Evolutionary conservation across 2,329 filamentous ascomycete species (phyloP).

Genomic region (Hypomyces rosellus): DNA sequence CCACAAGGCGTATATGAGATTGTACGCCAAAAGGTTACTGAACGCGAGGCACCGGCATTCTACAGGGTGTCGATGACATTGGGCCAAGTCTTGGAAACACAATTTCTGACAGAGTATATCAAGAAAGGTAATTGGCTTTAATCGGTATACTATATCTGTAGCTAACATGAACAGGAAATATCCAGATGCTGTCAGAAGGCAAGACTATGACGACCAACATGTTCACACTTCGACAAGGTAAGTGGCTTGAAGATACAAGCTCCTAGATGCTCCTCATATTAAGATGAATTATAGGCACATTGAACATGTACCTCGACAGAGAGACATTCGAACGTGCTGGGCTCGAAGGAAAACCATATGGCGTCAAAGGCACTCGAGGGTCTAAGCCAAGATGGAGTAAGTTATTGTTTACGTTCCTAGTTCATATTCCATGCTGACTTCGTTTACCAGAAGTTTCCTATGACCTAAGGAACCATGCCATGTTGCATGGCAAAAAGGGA

Average conservation of each 20-base stretch:
- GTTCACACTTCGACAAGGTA: constrained; percentile 66
- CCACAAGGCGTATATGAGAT: constrained; percentile 55
- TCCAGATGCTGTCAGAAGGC: constrained; percentile 80
- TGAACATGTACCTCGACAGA: constrained; percentile 73
- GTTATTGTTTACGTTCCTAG: constrained; percentile 16
- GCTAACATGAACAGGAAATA: constrained; percentile 50
- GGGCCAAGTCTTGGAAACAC: constrained; percentile 61
- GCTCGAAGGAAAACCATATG: constrained; percentile 64
- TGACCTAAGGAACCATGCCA: constrained; percentile 66
- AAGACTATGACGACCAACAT: constrained; percentile 62
- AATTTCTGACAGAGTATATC: constrained; percentile 80
- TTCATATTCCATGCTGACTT: background rate
- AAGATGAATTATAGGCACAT: constrained; percentile 43
- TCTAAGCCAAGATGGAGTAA: constrained; percentile 68
- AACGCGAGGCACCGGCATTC: constrained; percentile 42
- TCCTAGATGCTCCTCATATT: background rate
- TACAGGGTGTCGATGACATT: constrained; percentile 67
- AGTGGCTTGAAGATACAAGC: constrained; percentile 4
- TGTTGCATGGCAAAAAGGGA: constrained; percentile 76
- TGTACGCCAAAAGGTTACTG: constrained; percentile 45
- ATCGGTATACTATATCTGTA: background rate
- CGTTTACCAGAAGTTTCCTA: constrained; percentile 61
- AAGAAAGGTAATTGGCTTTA: constrained; percentile 55
- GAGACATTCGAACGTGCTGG: constrained; percentile 79
- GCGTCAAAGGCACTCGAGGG: constrained; percentile 50